Percentiles rank a stretch among this genome's conserved stretches.
Conservation (phyloP, 108 stramenopile species). For the Parietichytrium sp. region DNA sequence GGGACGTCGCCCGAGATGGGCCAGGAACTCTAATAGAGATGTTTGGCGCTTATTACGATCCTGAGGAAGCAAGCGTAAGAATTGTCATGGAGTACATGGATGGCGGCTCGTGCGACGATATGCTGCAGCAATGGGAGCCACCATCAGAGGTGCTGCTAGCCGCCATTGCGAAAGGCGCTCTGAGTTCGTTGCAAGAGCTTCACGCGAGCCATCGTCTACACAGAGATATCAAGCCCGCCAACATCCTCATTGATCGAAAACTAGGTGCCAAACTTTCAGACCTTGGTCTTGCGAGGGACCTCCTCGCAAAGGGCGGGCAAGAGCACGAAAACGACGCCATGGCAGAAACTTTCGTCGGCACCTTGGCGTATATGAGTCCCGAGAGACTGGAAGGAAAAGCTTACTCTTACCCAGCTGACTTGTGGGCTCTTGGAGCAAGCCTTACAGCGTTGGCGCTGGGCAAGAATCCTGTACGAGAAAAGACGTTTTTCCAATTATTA, state of each 20-base stretch:
- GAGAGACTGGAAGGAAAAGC: constrained; percentile 64
- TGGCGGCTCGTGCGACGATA: constrained; percentile 45
- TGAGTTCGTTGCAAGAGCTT: constrained; percentile 50
- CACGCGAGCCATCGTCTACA: constrained; percentile 51
- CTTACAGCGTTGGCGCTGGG: neutral
- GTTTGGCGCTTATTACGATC: constrained; percentile 26
- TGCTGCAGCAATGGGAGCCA: constrained; percentile 41
- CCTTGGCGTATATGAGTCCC: constrained; percentile 65
- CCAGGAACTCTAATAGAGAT: constrained; percentile 51
- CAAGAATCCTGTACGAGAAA: neutral
- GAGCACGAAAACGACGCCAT: constrained; percentile 15
- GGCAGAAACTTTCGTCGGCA: constrained; percentile 65
- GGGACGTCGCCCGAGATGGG: neutral
- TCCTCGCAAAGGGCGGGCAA: constrained; percentile 44
- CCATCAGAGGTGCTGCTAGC: constrained; percentile 46
- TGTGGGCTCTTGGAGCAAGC: constrained; percentile 37
- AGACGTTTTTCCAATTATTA: constrained; percentile 35
- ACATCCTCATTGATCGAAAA: constrained; percentile 50
- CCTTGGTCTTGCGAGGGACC: constrained; percentile 52
- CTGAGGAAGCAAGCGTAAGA: constrained; percentile 19
- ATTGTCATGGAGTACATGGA: constrained; percentile 49
- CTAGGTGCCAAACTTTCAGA: constrained; percentile 56
- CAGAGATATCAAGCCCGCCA: constrained; percentile 46
- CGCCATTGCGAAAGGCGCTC: constrained; percentile 43
- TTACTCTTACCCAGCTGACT: constrained; percentile 46